Base-by-base conservation (phyloP, 2,329 filamentous ascomycete species). In the Nectriaceae sp. region DNA sequence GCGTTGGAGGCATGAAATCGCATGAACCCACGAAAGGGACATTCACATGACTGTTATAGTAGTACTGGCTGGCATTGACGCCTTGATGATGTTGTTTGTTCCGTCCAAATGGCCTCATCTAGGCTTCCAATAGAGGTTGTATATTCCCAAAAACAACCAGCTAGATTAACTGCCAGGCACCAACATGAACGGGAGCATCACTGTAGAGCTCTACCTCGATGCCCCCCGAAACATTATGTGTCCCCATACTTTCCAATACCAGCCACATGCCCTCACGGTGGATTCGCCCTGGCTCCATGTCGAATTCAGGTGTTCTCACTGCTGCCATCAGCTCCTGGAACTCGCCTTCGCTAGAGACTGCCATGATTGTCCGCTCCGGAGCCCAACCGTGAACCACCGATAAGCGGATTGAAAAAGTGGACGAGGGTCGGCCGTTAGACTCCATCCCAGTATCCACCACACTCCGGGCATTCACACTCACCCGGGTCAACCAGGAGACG, bases 171-270 rank as follows among this genome's bases (percentile, higher is more conserved):
- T 77, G 71, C 78, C 78, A 81, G 1, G 55, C 49, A 1, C 73
- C 71, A 8, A 74, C 60, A 11, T 71, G 60, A 6, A 80, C 65
- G 0, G 70, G 69, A 8, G 73, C 73, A 47, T 79, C 78, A 46
- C 76, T 80, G 16, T 79, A 67, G 6, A 82, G 59, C 55, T 78
- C 83, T 2, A 80, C 72, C 36, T 74, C 70, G 6, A 89, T 78
- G 47, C 73, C 68, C 20, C 71, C 66, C 3, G 62, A 55, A 3
- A 59, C 59, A 20, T 64, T 60, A 20, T 64, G 75, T 11, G 78
- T 80, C n/a, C 84, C 88, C 61, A 93, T 79, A 55, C 88, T 80
- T 69, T 97, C 91, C 36, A 97, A 74, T 5, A 96, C 86, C 44
- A 97, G 74, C 87, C 88, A 95, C 48, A 91, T 67, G 16, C 85